phyloP scores from a whole-genome alignment of 2,329 filamentous ascomycete species.

The Ascochyta lentis region DNA sequence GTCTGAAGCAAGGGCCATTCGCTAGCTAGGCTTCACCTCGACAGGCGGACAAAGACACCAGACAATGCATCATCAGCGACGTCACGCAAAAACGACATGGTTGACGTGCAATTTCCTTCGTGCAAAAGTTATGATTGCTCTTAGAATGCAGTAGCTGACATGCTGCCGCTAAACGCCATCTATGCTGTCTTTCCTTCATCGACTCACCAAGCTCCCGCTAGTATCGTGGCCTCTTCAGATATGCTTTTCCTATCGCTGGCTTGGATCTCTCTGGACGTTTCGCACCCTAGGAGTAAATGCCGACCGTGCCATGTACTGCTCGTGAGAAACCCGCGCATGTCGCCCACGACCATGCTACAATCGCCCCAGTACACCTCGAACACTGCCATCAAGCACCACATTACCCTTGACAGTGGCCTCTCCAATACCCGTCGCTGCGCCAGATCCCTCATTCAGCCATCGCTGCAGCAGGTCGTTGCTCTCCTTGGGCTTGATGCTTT shows the following conservation, averaged over 20 bases:
- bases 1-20: conserved; percentile 1
- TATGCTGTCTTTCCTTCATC: not conserved
- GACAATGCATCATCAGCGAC: not conserved
- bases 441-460: conserved; percentile 72
- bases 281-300: not conserved
- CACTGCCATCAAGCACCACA: conserved; percentile 62
- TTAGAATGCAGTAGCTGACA: not conserved
- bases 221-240: not conserved
- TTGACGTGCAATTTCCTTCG: not conserved
- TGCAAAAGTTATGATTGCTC: not conserved
- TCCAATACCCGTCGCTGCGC: conserved; percentile 58
- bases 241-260: not conserved
- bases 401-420: conserved; percentile 62
- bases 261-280: not conserved
- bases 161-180: conserved; percentile 3
- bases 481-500: conserved; percentile 85
- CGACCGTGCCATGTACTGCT: not conserved
- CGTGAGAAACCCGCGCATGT: not conserved
- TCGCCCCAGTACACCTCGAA: conserved; percentile 53
- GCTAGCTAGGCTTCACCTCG: not conserved
- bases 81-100: no score
- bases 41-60: not conserved
- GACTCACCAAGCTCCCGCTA: not conserved
- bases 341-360: conserved; percentile 22
- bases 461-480: conserved; percentile 82